Conservation (phyloP, 164 flowering plant species). For the Hamamelis virginiana region DNA sequence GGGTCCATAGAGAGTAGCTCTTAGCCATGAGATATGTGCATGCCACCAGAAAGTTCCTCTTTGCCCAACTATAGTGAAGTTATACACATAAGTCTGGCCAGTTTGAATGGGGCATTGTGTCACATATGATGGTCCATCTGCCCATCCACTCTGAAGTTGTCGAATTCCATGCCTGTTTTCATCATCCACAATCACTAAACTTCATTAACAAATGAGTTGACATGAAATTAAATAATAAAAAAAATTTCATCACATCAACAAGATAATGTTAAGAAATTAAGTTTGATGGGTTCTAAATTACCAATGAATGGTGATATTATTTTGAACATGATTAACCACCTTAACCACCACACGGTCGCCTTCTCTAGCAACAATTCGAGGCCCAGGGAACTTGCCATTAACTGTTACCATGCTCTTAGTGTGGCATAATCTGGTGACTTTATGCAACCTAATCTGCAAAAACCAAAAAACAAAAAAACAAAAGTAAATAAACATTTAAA, state of each 20-base stretch:
- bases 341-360: slow-evolving; percentile 36
- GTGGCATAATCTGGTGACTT: slow-evolving; percentile 42
- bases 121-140: slow-evolving; percentile 26
- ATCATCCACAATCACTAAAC: not conserved
- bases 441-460: slow-evolving; percentile 29
- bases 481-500: too few species aligned
- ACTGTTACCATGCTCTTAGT: slow-evolving; percentile 38
- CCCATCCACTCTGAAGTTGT: slow-evolving; percentile 27
- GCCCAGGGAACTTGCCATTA: slow-evolving; percentile 44
- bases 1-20: slow-evolving; percentile 28
- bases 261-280: not conserved
- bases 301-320: slow-evolving; percentile 28
- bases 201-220: not conserved
- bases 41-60: slow-evolving; percentile 28
- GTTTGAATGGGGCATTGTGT: slow-evolving; percentile 30
- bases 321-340: slow-evolving; percentile 33
- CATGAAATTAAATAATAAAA: too few species aligned
- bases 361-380: slow-evolving; percentile 33
- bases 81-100: slow-evolving; percentile 23
- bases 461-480: not conserved
- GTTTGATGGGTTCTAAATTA: not conserved
- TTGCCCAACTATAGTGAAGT: slow-evolving; percentile 25
- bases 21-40: slow-evolving; percentile 28
- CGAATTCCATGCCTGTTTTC: slow-evolving; percentile 27
- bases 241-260: too few species aligned